phyloP scores from a whole-genome alignment of 306 rosid genomes.

The Vicia sativa region DNA sequence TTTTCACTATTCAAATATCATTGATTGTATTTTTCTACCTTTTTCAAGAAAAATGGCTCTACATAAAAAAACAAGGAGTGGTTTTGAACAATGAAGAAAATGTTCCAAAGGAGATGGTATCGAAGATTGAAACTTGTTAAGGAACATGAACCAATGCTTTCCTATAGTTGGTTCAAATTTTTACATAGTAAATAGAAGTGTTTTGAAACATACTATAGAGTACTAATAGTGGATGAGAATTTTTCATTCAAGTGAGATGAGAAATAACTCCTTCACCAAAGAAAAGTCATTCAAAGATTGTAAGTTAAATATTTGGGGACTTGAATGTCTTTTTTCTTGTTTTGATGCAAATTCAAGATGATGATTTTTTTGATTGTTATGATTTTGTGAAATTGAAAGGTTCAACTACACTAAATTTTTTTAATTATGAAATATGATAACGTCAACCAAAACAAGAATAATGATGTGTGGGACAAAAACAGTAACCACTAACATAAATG shows the following conservation, averaged over 20 bases:
- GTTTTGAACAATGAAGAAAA: slow-evolving; percentile 49
- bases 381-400: no score
- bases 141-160: slow-evolving; percentile 29
- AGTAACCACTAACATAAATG: no score
- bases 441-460: no score
- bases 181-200: slow-evolving; percentile 24
- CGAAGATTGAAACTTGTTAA: slow-evolving; percentile 54
- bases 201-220: slow-evolving; percentile 14
- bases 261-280: no score
- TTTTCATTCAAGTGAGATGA: no score
- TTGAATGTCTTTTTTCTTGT: slow-evolving; percentile 3
- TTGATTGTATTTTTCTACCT: no score
- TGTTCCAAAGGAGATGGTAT: slow-evolving; percentile 45
- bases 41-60: slow-evolving; percentile 84
- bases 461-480: no score
- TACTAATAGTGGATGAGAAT: slow-evolving; percentile 28
- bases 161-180: slow-evolving; percentile 10
- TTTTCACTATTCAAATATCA: no score
- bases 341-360: slow-evolving; percentile 11
- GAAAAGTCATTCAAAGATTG: no score
- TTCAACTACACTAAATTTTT: no score
- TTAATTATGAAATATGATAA: no score
- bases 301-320: not conserved
- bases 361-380: no score
- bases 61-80: slow-evolving; percentile 66